Evolutionary conservation across 2,329 filamentous ascomycete genomes (phyloP).

Genomic region (Graphium sp.): DNA sequence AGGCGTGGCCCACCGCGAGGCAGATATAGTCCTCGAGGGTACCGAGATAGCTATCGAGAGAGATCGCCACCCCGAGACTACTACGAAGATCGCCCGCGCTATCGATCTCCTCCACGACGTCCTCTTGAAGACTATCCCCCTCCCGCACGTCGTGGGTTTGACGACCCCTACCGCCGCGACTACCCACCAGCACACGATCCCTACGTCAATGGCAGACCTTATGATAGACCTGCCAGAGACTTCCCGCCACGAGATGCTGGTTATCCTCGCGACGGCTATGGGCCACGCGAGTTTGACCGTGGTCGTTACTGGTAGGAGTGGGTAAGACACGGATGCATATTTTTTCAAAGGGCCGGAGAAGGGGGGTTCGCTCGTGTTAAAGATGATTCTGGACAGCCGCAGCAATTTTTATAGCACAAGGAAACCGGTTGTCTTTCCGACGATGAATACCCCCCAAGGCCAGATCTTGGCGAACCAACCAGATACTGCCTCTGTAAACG

Average conservation of each 20-base stretch:
- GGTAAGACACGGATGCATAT: too few species aligned
- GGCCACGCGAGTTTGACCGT: constrained; percentile 29
- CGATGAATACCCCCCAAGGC: too few species aligned
- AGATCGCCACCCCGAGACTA: constrained; percentile 75
- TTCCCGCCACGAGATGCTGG: constrained; percentile 31
- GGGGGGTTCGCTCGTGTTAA: too few species aligned
- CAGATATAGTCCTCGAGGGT: constrained; percentile 64
- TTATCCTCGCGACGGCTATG: constrained; percentile 26
- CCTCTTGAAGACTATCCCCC: constrained; percentile 64
- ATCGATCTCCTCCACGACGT: constrained; percentile 65
- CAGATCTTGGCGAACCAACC: too few species aligned
- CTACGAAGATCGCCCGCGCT: constrained; percentile 72
- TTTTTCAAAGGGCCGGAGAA: constrained; percentile 3
- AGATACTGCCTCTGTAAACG: too few species aligned
- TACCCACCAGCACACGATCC: constrained; percentile 46
- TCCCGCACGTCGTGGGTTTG: constrained; percentile 48
- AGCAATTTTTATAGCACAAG: too few species aligned
- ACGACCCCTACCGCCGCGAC: constrained; percentile 61
- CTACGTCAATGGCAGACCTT: constrained; percentile 39
- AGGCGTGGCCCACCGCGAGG: constrained; percentile 61
- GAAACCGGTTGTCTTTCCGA: too few species aligned
- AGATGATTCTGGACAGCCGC: too few species aligned
- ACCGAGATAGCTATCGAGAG: constrained; percentile 67
- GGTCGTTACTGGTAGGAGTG: constrained; percentile 35
- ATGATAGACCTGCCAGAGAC: constrained; percentile 36